Conservation (phyloP, 2,329 filamentous ascomycete species). For the Chaetomiaceae sp. region DNA sequence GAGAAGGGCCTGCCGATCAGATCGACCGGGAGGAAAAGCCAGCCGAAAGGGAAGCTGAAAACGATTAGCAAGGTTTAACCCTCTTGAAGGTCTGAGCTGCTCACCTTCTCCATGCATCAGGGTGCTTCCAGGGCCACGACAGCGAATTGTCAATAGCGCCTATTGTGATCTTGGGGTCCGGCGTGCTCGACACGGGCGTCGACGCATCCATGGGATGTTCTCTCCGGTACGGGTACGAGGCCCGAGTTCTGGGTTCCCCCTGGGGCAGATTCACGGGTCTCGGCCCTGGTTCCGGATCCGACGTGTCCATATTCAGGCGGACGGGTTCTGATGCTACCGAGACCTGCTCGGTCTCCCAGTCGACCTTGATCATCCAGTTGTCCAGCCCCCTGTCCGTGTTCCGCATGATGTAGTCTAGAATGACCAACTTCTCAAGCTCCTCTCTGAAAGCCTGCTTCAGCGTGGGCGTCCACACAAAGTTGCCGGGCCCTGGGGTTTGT, state of each 20-base stretch:
- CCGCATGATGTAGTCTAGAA: conserved; percentile 97
- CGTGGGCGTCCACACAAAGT: conserved; percentile 80
- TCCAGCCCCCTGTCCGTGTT: conserved; percentile 96
- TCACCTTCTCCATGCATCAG: conserved; percentile 72
- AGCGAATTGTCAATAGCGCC: conserved; percentile 97
- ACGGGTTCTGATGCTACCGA: conserved; percentile 80
- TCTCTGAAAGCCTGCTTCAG: conserved; percentile 91
- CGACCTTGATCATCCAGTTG: conserved; percentile 99
- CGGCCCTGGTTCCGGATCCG: conserved; percentile 48
- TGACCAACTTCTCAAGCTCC: conserved; percentile 93
- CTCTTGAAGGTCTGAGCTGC: neutral
- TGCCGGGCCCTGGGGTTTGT: conserved; percentile 41
- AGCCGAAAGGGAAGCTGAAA: conserved; percentile 87
- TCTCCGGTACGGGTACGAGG: conserved; percentile 64
- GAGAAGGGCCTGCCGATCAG: conserved; percentile 96
- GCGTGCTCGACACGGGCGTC: conserved; percentile 40
- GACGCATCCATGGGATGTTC: conserved; percentile 82
- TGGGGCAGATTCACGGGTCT: conserved; percentile 56
- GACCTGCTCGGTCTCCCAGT: conserved; percentile 76
- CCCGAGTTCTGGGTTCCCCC: conserved; percentile 38
- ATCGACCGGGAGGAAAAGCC: conserved; percentile 95
- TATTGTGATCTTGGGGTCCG: conserved; percentile 62
- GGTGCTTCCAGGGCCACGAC: conserved; percentile 99
- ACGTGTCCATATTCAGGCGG: conserved; percentile 58
- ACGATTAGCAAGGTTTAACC: conserved; percentile 8